Conservation (phyloP, 2,329 filamentous ascomycete species). For the Pseudogymnoascus sp. region DNA sequence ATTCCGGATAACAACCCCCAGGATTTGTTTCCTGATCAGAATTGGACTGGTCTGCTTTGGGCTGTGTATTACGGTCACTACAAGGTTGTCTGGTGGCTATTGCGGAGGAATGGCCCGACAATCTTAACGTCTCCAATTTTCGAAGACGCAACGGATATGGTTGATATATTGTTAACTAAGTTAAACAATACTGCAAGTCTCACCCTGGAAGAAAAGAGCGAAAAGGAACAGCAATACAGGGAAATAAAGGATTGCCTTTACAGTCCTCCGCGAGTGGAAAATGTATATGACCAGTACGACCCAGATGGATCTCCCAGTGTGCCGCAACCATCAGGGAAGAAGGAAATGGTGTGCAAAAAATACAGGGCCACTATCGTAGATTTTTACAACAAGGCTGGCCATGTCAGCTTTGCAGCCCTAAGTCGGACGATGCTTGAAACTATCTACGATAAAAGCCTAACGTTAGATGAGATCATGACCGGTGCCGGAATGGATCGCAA, state of each 20-base stretch:
- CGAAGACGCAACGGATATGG: neutral
- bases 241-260: neutral
- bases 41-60: neutral
- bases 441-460: neutral
- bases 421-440: neutral
- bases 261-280: neutral
- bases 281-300: neutral
- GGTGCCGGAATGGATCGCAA: neutral
- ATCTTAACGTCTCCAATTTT: neutral
- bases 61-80: slow-evolving; percentile 2
- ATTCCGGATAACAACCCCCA: neutral
- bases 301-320: neutral
- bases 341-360: neutral
- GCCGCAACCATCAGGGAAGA: neutral
- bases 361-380: neutral
- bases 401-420: neutral
- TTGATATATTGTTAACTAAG: neutral
- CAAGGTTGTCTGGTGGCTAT: neutral
- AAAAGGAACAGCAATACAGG: neutral
- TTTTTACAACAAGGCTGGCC: neutral
- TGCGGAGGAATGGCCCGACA: neutral
- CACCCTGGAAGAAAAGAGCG: neutral
- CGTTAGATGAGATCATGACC: neutral
- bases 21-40: neutral
- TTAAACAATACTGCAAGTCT: neutral